These are phyloP conservation scores for Talaromyces sp. DNA, from an alignment of 2,329 filamentous ascomycete genomes.

Conservation along the genomic window DNA sequence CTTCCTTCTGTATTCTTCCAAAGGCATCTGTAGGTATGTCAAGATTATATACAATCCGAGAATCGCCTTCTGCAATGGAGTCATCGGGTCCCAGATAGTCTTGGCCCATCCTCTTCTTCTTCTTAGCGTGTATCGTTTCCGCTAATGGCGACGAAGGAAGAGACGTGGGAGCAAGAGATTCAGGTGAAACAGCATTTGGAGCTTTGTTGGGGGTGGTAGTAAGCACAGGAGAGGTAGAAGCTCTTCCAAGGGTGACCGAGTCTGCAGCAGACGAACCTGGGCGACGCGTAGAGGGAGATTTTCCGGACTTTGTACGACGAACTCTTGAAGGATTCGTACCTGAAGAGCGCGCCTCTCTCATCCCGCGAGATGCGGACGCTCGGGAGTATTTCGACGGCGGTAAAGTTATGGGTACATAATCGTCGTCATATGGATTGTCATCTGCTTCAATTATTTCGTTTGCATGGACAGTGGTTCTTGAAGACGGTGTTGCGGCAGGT, in stretches of 20 bases:
- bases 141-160: background rate
- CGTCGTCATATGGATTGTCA: slow-evolving; percentile 11
- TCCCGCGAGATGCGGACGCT: slow-evolving; percentile 2
- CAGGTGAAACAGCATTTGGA: background rate
- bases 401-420: slow-evolving; percentile 8
- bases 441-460: slow-evolving; percentile 13
- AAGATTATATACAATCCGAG: slow-evolving; percentile 67
- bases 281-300: slow-evolving; percentile 13
- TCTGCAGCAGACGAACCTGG: slow-evolving; percentile 8
- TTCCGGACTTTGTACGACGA: slow-evolving; percentile 11
- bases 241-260: background rate
- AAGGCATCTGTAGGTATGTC: slow-evolving; percentile 64
- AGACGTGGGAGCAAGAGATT: background rate
- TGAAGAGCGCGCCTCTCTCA: slow-evolving; percentile 4
- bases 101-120: slow-evolving; percentile 21
- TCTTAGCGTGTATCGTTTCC: slow-evolving; percentile 14
- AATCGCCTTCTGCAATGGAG: slow-evolving; percentile 75
- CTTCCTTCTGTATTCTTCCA: slow-evolving; percentile 66
- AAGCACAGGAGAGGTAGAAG: slow-evolving; percentile 13
- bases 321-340: background rate
- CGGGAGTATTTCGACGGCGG: slow-evolving; percentile 15
- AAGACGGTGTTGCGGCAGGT: background rate
- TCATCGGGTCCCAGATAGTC: slow-evolving; percentile 48
- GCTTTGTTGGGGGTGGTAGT: background rate
- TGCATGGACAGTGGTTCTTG: background rate